phyloP scores from a whole-genome alignment of 352 stramenopile species.

The Globisporangium canariense region DNA sequence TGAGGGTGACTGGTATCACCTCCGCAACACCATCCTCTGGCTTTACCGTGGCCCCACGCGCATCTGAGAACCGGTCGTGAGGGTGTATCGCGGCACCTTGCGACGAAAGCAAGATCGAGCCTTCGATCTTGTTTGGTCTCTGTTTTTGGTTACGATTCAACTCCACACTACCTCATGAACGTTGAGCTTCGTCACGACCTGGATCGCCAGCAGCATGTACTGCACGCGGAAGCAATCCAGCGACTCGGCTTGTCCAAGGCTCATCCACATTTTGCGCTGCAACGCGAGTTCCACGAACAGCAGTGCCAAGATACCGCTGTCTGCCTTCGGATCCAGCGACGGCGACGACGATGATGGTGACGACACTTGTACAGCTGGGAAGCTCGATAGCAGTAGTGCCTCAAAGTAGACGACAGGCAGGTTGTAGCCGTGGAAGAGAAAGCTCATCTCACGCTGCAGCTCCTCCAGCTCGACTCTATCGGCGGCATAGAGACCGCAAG shows the following conservation, averaged over 20 bases:
- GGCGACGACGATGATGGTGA: not conserved
- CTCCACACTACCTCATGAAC: not conserved
- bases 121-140: not conserved
- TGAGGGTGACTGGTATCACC: not conserved
- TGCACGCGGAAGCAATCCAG: constrained; percentile 11
- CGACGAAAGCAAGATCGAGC: not conserved
- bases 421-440: not conserved
- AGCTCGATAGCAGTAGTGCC: not conserved
- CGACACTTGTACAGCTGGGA: not conserved
- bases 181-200: constrained; percentile 6
- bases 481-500: not conserved
- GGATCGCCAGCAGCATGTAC: constrained; percentile 10
- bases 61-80: not conserved
- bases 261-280: not conserved
- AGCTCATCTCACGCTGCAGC: not conserved
- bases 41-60: not conserved
- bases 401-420: not conserved
- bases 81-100: not conserved
- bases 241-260: not conserved
- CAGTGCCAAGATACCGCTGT: constrained; percentile 14
- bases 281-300: constrained; percentile 9
- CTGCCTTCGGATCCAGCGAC: not conserved
- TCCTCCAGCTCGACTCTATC: not conserved
- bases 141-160: not conserved
- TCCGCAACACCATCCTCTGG: constrained; percentile 4